Evolutionary conservation across 2,329 filamentous ascomycete species (phyloP).

Genomic region (Cryphonectria parasitica): DNA sequence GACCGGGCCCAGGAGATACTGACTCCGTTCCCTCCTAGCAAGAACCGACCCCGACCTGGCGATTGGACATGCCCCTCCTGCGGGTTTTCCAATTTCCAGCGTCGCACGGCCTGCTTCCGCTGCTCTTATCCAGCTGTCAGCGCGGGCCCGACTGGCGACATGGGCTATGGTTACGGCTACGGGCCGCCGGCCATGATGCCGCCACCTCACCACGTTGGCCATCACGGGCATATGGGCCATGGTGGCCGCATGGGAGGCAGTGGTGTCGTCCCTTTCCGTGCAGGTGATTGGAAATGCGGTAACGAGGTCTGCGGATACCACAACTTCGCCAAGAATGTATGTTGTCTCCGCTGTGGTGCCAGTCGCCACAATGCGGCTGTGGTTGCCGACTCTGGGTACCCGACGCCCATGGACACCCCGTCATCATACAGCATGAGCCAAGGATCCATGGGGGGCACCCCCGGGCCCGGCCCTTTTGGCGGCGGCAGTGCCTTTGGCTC

Average conservation of each 20-base stretch:
- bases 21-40: constrained; percentile 96
- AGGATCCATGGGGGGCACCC: constrained; percentile 82
- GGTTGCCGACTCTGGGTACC: constrained; percentile 90
- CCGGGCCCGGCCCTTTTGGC: constrained; percentile 76
- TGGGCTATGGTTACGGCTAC: constrained; percentile 64
- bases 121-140: constrained; percentile 98
- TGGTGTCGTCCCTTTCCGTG: constrained; percentile 92
- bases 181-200: constrained; percentile 79
- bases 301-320: constrained; percentile 97
- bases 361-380: constrained; percentile 92
- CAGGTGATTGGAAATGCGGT: constrained; percentile 98
- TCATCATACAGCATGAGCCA: constrained; percentile 85
- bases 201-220: constrained; percentile 70
- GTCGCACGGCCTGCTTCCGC: constrained; percentile 96
- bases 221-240: constrained; percentile 51
- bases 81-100: constrained; percentile 99
- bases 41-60: constrained; percentile 94
- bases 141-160: constrained; percentile 70
- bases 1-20: constrained; percentile 95
- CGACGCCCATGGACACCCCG: constrained; percentile 84
- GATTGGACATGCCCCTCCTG: constrained; percentile 99
- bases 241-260: constrained; percentile 78
- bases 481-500: constrained; percentile 70
- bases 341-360: constrained; percentile 93
- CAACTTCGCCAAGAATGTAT: constrained; percentile 99